phyloP scores from a whole-genome alignment of 129 eudicot species.

The Escallonia rubra region DNA sequence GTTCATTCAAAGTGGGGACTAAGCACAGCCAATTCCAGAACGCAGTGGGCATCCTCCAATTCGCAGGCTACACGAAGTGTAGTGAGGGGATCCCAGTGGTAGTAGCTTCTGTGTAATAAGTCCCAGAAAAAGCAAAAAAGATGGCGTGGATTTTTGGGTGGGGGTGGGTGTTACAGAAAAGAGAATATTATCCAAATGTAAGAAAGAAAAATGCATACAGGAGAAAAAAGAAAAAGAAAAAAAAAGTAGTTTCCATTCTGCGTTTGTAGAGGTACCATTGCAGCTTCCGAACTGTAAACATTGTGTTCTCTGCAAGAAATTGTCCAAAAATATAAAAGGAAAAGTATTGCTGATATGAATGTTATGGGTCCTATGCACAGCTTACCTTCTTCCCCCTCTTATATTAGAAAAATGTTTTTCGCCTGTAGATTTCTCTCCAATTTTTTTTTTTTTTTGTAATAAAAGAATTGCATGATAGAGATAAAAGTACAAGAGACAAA shows the following conservation, averaged over 20 bases:
- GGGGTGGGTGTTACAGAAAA: neutral
- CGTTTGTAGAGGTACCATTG: neutral
- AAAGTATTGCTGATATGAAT: too few species aligned
- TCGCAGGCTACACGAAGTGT: constrained; percentile 50
- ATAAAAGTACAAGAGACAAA: too few species aligned
- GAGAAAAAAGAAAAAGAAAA: constrained; percentile 1
- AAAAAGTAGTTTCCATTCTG: neutral
- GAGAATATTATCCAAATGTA: constrained; percentile 18
- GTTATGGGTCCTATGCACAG: too few species aligned
- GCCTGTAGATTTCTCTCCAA: neutral
- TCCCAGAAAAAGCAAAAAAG: neutral
- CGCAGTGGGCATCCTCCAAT: constrained; percentile 24
- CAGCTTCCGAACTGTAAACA: constrained; percentile 12
- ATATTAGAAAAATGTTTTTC: too few species aligned
- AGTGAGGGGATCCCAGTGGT: constrained; percentile 31
- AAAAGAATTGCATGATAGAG: too few species aligned
- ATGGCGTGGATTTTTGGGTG: neutral
- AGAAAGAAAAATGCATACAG: constrained; percentile 1
- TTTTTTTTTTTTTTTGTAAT: neutral
- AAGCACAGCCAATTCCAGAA: constrained; percentile 46
- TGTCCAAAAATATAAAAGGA: constrained; percentile 3
- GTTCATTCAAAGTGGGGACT: constrained; percentile 59
- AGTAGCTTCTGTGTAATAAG: constrained; percentile 11
- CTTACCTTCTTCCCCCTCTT: too few species aligned
- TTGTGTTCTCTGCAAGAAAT: constrained; percentile 16